These are phyloP conservation scores for Passiflora organensis DNA, from an alignment of 345 rosid genomes.

Conservation along the genomic window DNA sequence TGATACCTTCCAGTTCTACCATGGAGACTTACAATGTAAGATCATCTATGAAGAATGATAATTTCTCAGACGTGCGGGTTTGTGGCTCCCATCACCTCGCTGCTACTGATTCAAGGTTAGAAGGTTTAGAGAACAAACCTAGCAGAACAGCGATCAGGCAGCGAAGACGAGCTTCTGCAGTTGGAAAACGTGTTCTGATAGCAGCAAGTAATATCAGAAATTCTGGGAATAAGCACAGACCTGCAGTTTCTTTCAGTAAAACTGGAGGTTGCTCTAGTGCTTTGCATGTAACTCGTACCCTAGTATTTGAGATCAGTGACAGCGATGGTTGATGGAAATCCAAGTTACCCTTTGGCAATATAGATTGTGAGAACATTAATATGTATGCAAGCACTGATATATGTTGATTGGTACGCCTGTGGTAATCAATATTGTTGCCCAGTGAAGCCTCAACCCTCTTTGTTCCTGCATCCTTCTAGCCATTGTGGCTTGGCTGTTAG, in stretches of 20 bases:
- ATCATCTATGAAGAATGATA: not conserved
- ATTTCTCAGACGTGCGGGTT: constrained; percentile 1
- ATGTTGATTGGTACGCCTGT: too few relatives aligned
- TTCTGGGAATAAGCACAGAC: constrained; percentile 18
- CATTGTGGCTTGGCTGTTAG: too few relatives aligned
- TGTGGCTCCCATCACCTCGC: constrained; percentile 11
- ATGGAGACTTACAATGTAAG: not conserved
- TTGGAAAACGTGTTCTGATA: constrained; percentile 39
- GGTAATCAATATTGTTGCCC: too few relatives aligned
- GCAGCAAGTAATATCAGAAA: constrained; percentile 33
- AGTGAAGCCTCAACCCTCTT: too few relatives aligned
- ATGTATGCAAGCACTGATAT: too few relatives aligned
- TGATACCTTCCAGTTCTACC: not conserved
- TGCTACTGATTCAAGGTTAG: constrained; percentile 1
- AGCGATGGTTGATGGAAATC: constrained; percentile 26
- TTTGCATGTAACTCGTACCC: constrained; percentile 16
- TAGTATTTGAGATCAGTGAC: constrained; percentile 42
- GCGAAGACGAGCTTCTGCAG: constrained; percentile 4
- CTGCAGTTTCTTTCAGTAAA: constrained; percentile 23
- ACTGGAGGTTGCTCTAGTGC: constrained; percentile 9
- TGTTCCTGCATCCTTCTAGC: too few relatives aligned
- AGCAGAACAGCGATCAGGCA: not conserved
- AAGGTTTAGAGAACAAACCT: constrained; percentile 11
- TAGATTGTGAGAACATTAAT: too few relatives aligned
- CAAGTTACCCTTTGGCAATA: too few relatives aligned